A percentile compares a stretch with the other conserved stretches of the same genome.
Conservation (phyloP, 768 basidiomycete genomes). For the Leccinum sublutescens region DNA sequence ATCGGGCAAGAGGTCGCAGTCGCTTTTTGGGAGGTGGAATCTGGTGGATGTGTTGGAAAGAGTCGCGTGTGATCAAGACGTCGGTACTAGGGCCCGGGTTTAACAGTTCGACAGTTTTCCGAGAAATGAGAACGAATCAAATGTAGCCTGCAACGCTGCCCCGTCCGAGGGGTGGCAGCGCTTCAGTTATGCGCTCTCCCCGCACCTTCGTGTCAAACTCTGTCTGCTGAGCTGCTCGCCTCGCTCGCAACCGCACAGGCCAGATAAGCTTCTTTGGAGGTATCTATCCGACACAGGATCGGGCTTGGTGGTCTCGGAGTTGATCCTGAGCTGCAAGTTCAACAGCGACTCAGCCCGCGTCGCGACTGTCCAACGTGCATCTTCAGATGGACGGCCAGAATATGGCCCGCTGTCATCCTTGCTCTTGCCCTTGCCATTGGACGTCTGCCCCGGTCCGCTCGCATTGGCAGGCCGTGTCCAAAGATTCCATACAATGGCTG, state of each 20-base stretch:
- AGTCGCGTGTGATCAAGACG: too few species aligned
- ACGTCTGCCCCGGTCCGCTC: slow-evolving; percentile 13
- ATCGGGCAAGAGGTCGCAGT: too few species aligned
- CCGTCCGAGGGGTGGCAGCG: slow-evolving; percentile 32
- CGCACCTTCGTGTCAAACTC: slow-evolving; percentile 50
- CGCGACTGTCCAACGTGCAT: slow-evolving; percentile 54
- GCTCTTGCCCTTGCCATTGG: slow-evolving; percentile 33
- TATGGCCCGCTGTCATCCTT: slow-evolving; percentile 16
- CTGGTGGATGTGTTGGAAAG: too few species aligned
- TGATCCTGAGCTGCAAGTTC: slow-evolving; percentile 59
- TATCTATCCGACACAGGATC: slow-evolving; percentile 5
- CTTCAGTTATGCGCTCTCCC: slow-evolving; percentile 34
- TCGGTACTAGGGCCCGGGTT: too few species aligned
- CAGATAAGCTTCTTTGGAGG: too few species aligned
- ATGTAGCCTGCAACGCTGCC: too few species aligned
- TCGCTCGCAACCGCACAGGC: slow-evolving; percentile 9
- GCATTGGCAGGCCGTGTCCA: slow-evolving; percentile 61
- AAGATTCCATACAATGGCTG: slow-evolving; percentile 31
- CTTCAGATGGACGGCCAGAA: slow-evolving; percentile 33
- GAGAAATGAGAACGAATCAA: too few species aligned
- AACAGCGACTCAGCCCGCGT: slow-evolving; percentile 78
- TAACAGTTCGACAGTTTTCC: too few species aligned
- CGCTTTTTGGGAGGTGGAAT: too few species aligned
- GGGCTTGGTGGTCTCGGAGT: slow-evolving; percentile 70
- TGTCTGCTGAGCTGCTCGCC: slow-evolving; percentile 43